Conservation (phyloP, 768 basidiomycete genomes). For the Hygrophoropsis aurantiaca region DNA sequence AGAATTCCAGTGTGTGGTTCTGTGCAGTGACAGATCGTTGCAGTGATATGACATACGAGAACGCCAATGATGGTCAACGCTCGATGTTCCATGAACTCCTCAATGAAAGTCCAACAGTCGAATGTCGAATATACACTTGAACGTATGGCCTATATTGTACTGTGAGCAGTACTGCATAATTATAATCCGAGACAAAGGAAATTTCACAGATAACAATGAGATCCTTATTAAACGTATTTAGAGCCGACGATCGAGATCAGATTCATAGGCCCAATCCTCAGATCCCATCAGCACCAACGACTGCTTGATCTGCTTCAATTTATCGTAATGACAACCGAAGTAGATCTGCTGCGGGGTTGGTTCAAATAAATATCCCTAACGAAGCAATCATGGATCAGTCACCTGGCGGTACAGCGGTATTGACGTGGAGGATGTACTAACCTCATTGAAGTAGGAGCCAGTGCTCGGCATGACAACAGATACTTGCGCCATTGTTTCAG, state of each 20-base stretch:
- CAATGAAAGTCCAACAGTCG: no score
- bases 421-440: constrained; percentile 10
- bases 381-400: neutral
- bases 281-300: constrained; percentile 45
- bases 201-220: no score
- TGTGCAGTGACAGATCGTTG: no score
- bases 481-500: constrained; percentile 17
- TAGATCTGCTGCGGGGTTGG: constrained; percentile 36
- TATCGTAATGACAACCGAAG: constrained; percentile 43
- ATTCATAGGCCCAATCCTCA: constrained; percentile 45
- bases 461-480: constrained; percentile 26
- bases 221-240: no score
- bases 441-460: constrained; percentile 48
- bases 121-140: no score
- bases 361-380: constrained; percentile 40
- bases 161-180: no score
- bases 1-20: no score
- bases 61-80: no score
- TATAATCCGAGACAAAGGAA: no score
- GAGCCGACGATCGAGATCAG: constrained; percentile 14
- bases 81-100: no score
- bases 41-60: no score
- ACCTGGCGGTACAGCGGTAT: neutral
- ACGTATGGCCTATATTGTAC: no score
- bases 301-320: constrained; percentile 43